Base-by-base conservation (phyloP, 2,329 filamentous ascomycete species). In the Lasiodiplodia sp. region DNA sequence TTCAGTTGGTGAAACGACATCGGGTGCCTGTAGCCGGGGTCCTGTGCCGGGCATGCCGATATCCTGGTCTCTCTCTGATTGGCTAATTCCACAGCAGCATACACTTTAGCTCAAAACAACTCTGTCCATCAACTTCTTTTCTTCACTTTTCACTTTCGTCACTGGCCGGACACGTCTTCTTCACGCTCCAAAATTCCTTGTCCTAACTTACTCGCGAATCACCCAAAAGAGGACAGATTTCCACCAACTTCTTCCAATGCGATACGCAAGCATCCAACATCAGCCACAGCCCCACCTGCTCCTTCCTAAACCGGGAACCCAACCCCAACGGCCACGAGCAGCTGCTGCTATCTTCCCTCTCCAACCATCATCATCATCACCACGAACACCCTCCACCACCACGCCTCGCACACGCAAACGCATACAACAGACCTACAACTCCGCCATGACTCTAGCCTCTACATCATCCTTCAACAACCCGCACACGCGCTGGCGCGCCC, bases 401-500 rank as follows among this genome's bases (percentile, higher is more conserved):
- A 3, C 31, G 2, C 31, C 31, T 34, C 31, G 8, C 31, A 34
- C 31, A 3, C 31, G 8, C 8, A 34, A 7, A 34, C 31, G 31
- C 8, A 34, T 2, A 34, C 31, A 10, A 7, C 28, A n/a, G n/a
- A n/a, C 7, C 28, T 25, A 5, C 53, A 7, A 1, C 53, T 37
- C 23, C 25, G 21, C 52, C 52, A 55, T 21, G 49, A 52, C 18
- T 23, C 11, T 6, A 5, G 16, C 49, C 49, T n/a, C 44, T 5
- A n/a, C 14, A 16, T 47, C 10, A 21, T 40, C n/a, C 11, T 79
- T 74, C 71, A 70, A 57, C 16, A 80, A 78, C 28, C 74, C 78
- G 18, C 69, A 72, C 23, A 70, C 74, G 40, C 78, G 79, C 14
- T 80, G 77, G 78, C 75, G 74, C 44, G 84, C 84, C 68, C 77